Evolutionary conservation across 148 eudicot species (phyloP).

Genomic region (Polygonum aviculare): DNA sequence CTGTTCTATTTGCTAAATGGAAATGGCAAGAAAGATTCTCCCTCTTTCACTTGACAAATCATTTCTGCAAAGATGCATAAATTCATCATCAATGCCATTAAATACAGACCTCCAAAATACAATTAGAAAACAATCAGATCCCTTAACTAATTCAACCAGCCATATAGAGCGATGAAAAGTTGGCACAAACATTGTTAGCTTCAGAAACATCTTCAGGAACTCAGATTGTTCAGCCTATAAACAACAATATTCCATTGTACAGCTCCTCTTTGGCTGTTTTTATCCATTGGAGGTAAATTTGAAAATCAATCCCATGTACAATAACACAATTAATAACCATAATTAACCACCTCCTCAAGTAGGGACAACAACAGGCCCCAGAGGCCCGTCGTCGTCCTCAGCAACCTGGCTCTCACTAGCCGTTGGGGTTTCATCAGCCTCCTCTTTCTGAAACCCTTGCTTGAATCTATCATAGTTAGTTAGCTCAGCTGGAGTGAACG

Average conservation of each 20-base stretch:
- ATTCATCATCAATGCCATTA: neutral
- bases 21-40: too few species aligned
- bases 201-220: constrained; percentile 2
- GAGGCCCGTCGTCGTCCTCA: constrained; percentile 30
- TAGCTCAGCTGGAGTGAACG: constrained; percentile 49
- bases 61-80: too few species aligned
- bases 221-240: constrained; percentile 5
- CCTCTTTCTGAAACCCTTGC: constrained; percentile 50
- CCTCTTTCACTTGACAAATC: too few species aligned
- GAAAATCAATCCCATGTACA: constrained; percentile 7
- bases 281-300: neutral
- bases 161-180: neutral
- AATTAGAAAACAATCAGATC: neutral
- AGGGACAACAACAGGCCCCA: constrained; percentile 60
- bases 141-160: neutral
- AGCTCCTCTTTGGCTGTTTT: constrained; percentile 7
- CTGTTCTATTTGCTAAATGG: too few species aligned
- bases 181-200: neutral
- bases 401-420: constrained; percentile 20
- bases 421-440: constrained; percentile 13
- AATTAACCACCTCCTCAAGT: constrained; percentile 9
- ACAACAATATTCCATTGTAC: constrained; percentile 1
- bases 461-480: constrained; percentile 66
- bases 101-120: neutral
- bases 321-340: neutral